Evolutionary conservation across 2,329 filamentous ascomycete genomes (phyloP).

Genomic region (Botrytis sinoallii): DNA sequence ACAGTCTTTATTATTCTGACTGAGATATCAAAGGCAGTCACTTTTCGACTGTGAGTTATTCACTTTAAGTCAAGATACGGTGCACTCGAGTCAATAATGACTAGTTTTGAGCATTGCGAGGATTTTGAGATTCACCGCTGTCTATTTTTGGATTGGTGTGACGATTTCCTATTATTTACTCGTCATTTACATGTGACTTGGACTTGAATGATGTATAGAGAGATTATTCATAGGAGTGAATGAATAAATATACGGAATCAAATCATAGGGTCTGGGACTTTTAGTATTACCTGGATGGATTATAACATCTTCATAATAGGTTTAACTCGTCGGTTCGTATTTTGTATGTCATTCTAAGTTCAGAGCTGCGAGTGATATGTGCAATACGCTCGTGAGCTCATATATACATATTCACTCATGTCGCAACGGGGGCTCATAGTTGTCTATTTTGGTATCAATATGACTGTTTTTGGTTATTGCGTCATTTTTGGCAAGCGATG

Average conservation of each 20-base stretch:
- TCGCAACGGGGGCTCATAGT: no score
- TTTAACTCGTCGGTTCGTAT: no score
- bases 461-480: background rate
- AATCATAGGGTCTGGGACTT: no score
- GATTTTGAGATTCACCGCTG: background rate
- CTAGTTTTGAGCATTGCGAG: background rate
- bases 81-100: background rate
- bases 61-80: background rate
- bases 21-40: background rate
- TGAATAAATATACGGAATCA: background rate
- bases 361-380: no score
- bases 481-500: fast-evolving
- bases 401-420: no score
- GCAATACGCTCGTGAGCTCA: no score
- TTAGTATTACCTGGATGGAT: no score
- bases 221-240: background rate
- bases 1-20: background rate
- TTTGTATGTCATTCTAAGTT: no score
- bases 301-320: no score
- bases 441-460: background rate
- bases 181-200: fast-evolving
- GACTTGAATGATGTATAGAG: background rate
- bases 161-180: background rate
- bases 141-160: background rate
- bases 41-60: background rate